phyloP scores from a whole-genome alignment of 2,329 filamentous ascomycete genomes.

The Chaetothyriales sp. region DNA sequence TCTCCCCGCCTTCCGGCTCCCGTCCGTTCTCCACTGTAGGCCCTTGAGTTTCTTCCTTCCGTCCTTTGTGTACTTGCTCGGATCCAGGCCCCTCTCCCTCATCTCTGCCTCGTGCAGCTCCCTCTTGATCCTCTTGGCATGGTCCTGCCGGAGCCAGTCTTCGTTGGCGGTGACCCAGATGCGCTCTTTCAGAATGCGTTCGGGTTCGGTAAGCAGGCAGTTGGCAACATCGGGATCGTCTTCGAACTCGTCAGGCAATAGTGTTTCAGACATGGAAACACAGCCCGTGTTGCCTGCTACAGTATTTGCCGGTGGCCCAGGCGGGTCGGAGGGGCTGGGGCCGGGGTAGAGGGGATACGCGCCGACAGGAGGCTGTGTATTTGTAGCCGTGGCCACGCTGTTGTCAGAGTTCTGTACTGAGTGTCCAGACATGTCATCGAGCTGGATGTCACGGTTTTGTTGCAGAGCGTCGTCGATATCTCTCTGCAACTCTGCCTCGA shows the following conservation, averaged over 20 bases:
- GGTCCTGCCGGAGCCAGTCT: slow-evolving; percentile 75
- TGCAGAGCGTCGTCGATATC: slow-evolving; percentile 45
- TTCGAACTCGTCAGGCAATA: slow-evolving; percentile 59
- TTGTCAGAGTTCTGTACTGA: not conserved
- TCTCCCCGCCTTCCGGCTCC: slow-evolving; percentile 28
- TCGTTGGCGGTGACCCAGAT: slow-evolving; percentile 94
- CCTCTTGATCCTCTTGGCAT: slow-evolving; percentile 64
- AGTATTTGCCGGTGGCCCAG: slow-evolving; percentile 12
- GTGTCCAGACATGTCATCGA: slow-evolving; percentile 10
- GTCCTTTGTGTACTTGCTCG: slow-evolving; percentile 15
- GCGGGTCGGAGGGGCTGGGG: slow-evolving; percentile 2
- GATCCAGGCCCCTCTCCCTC: slow-evolving; percentile 22
- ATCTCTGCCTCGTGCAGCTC: slow-evolving; percentile 45
- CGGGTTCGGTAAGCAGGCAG: slow-evolving; percentile 57
- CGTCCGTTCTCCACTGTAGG: slow-evolving; percentile 32
- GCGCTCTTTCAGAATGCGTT: slow-evolving; percentile 69
- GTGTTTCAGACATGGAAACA: slow-evolving; percentile 35
- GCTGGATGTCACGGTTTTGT: slow-evolving; percentile 21
- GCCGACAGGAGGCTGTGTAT: slow-evolving; percentile 14
- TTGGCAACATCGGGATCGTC: slow-evolving; percentile 76
- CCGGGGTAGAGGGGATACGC: slow-evolving; percentile 6
- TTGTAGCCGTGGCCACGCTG: not conserved
- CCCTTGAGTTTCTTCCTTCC: slow-evolving; percentile 16
- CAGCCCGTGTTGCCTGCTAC: slow-evolving; percentile 11
- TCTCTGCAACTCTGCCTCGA: slow-evolving; percentile 44